Evolutionary conservation across 129 eudicot species (phyloP).

Genomic region (carrot (Daucus carota)): DH1_v3.0 NC_030384.2:49239001-49239500

Average conservation of each 20-base stretch:
- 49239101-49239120: constrained; percentile 78
- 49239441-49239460: neutral
- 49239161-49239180: neutral
- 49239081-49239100: constrained; percentile 89
- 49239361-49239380: neutral
- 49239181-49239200: constrained; percentile 31
- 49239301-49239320: neutral
- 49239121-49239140: constrained; percentile 49
- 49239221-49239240: constrained; percentile 72
- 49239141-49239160: constrained; percentile 11
- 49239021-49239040: neutral
- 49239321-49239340: neutral
- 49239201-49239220: constrained; percentile 67
- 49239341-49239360: neutral
- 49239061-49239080: constrained; percentile 80
- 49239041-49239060: constrained; percentile 45
- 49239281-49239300: constrained; percentile 63
- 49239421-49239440: neutral
- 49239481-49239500: neutral
- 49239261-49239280: constrained; percentile 93
- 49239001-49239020: neutral
- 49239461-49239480: neutral
- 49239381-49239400: neutral
- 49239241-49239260: constrained; percentile 90
- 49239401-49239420: neutral